phyloP scores from a whole-genome alignment of 139 green algal genomes.

The Mesostigma viride region DNA sequence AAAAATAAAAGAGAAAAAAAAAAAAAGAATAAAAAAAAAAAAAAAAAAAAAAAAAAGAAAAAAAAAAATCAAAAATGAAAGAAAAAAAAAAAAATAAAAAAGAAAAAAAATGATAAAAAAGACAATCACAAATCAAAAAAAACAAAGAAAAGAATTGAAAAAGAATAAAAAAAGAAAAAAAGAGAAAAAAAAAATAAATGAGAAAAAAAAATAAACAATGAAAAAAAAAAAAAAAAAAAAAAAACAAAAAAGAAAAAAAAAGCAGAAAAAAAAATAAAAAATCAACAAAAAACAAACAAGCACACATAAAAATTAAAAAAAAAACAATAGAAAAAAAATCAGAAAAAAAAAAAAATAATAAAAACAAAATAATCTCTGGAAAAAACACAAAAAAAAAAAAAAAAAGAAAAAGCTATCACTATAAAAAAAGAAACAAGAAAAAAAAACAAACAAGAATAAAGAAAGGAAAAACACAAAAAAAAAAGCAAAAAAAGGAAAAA shows the following conservation, averaged over 20 bases:
- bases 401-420: no score
- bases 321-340: not conserved
- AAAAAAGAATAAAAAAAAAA: no score
- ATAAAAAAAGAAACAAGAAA: no score
- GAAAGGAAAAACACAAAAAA: no score
- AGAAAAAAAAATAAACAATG: slow-evolving; percentile 1
- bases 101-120: slow-evolving; percentile 4
- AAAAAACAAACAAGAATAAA: no score
- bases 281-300: slow-evolving; percentile 20
- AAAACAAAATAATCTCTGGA: not conserved
- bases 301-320: slow-evolving; percentile 10
- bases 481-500: no score
- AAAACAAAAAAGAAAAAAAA: no score
- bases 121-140: not conserved
- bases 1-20: no score
- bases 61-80: no score
- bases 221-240: not conserved
- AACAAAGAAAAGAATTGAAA: not conserved
- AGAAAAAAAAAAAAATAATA: not conserved
- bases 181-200: no score
- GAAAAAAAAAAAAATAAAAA: not conserved
- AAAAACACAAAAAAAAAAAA: not conserved
- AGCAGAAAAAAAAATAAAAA: not conserved
- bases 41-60: no score
- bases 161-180: no score